Percentiles rank a stretch among this genome's conserved stretches.
Evolutionary conservation across 495 filamentous ascomycete genomes (phyloP).

Genomic region (Daldinia concentrica): DNA sequence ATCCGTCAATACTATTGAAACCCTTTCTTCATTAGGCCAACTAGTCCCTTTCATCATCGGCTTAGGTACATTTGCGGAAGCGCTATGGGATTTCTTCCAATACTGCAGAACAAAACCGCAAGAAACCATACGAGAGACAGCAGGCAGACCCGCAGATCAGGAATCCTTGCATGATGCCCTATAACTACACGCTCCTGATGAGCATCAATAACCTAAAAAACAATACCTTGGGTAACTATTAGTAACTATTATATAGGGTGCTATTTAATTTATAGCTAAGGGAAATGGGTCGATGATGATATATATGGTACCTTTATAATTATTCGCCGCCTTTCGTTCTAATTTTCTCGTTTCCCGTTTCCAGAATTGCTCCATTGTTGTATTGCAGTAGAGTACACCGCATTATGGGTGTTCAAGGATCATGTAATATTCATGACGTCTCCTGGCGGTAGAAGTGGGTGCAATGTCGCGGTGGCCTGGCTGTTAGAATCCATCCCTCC

Average conservation of each 20-base stretch:
- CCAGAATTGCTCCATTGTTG: background rate
- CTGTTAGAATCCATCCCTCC: background rate
- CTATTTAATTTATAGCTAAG: too few relatives aligned
- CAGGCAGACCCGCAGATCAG: too few relatives aligned
- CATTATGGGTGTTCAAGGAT: background rate
- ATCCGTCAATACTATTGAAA: background rate
- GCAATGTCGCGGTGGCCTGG: background rate
- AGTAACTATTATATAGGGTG: too few relatives aligned
- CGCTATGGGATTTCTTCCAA: background rate
- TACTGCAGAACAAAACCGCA: background rate
- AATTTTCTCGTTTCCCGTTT: background rate
- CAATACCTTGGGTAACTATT: too few relatives aligned
- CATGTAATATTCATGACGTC: background rate
- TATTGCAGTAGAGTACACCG: background rate
- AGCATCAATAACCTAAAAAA: too few relatives aligned
- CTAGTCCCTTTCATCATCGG: background rate
- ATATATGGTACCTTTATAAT: too few relatives aligned
- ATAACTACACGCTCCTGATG: too few relatives aligned
- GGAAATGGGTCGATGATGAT: too few relatives aligned
- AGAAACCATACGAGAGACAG: background rate
- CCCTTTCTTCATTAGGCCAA: background rate
- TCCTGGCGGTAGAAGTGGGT: too few relatives aligned
- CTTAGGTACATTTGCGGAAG: background rate
- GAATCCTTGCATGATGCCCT: too few relatives aligned
- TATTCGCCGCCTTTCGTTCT: background rate